These are phyloP conservation scores for Botrytis fragariae DNA, from an alignment of 2,329 filamentous ascomycete species.

Conservation along the genomic window DNA sequence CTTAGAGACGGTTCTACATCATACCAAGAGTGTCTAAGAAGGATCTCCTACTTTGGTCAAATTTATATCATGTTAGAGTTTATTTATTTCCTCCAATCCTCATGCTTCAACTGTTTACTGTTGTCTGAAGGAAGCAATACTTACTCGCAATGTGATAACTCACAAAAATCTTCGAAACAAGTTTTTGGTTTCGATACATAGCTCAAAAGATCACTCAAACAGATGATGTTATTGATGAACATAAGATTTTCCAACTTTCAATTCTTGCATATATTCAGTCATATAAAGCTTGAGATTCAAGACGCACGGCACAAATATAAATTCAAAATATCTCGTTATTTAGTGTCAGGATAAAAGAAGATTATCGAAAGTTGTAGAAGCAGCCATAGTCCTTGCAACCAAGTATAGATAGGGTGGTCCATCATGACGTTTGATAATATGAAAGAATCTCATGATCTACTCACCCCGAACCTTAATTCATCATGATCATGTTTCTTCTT, in stretches of 20 bases:
- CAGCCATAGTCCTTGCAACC: background rate
- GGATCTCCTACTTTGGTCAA: background rate
- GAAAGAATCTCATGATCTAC: fast-evolving
- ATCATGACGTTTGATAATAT: fast-evolving
- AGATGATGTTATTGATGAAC: fast-evolving
- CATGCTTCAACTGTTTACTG: background rate
- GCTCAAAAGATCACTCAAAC: too few relatives aligned
- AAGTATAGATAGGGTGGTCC: fast-evolving
- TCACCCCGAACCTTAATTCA: fast-evolving
- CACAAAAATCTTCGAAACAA: background rate
- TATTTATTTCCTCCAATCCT: background rate
- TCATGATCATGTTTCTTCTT: background rate
- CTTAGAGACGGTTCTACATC: background rate
- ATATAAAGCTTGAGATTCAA: background rate
- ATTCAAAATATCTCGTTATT: background rate
- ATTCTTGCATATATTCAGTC: too few relatives aligned
- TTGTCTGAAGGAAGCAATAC: background rate
- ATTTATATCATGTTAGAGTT: background rate
- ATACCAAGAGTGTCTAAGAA: background rate
- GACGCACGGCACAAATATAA: background rate
- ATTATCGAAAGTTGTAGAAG: background rate
- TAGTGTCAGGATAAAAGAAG: background rate
- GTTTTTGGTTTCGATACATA: background rate
- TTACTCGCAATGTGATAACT: background rate
- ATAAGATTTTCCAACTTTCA: fast-evolving